phyloP scores from a whole-genome alignment of 257 asterid species.

The Prunella vulgaris region DNA sequence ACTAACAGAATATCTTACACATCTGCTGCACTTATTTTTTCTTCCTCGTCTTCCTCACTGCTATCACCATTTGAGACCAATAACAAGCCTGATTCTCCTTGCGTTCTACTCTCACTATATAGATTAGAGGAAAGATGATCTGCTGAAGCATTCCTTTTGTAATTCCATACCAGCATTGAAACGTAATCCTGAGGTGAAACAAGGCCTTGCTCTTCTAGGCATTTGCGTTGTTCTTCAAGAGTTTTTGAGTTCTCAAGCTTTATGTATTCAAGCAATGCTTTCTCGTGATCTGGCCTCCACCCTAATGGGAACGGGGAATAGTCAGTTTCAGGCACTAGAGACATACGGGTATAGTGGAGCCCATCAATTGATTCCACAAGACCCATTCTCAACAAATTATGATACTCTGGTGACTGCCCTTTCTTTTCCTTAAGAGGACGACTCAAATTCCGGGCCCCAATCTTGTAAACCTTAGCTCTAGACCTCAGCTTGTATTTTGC shows the following conservation, averaged over 20 bases:
- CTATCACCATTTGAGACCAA: constrained; percentile 40
- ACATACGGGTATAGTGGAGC: constrained; percentile 85
- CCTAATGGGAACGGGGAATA: constrained; percentile 76
- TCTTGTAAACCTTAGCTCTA: constrained; percentile 89
- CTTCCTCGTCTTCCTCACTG: constrained; percentile 52
- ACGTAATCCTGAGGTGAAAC: constrained; percentile 91
- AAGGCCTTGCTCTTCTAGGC: constrained; percentile 75
- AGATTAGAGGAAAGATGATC: constrained; percentile 40
- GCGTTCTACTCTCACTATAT: constrained; percentile 26
- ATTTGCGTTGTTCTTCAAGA: constrained; percentile 64
- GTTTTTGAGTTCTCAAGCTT: constrained; percentile 62
- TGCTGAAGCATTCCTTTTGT: constrained; percentile 65
- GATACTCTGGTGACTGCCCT: constrained; percentile 92
- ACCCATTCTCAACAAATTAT: constrained; percentile 89
- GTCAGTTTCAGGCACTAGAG: constrained; percentile 95
- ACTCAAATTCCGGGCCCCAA: constrained; percentile 75
- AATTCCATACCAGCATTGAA: constrained; percentile 97
- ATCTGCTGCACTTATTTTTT: constrained; percentile 38
- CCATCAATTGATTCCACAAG: constrained; percentile 94
- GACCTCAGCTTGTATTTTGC: constrained; percentile 95
- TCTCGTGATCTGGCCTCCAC: constrained; percentile 96
- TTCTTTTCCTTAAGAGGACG: constrained; percentile 94
- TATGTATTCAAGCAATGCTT: constrained; percentile 78
- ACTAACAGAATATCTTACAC: constrained; percentile 32
- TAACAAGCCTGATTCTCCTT: constrained; percentile 35